Conservation (phyloP, 2,329 filamentous ascomycete genomes). For the Talaromyces sp. region DNA sequence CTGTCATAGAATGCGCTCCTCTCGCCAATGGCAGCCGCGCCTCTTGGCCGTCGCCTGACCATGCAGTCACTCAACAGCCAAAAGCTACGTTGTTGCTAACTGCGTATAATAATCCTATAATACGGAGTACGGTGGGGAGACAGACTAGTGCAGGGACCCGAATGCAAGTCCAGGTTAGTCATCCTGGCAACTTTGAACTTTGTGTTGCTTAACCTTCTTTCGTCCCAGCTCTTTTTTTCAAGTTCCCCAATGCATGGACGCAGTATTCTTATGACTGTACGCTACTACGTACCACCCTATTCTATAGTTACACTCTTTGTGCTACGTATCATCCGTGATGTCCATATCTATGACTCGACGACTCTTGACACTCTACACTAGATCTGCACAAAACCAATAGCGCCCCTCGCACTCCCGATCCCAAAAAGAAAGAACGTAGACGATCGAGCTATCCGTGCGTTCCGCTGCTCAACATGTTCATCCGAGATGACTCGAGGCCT, state of each 20-base stretch:
- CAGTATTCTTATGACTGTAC: too few species aligned
- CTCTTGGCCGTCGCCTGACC: neutral
- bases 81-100: too few species aligned
- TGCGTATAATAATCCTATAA: neutral
- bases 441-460: too few species aligned
- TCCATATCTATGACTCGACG: neutral
- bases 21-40: too few species aligned
- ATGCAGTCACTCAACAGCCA: neutral
- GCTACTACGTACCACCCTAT: neutral
- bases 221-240: too few species aligned
- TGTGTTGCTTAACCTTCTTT: neutral
- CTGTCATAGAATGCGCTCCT: too few species aligned
- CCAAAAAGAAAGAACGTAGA: slow-evolving; percentile 5
- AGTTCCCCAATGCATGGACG: too few species aligned
- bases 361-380: neutral
- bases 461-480: slow-evolving; percentile 1
- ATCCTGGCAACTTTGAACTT: neutral
- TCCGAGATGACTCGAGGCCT: neutral
- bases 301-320: neutral
- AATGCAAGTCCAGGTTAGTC: neutral
- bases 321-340: neutral
- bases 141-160: slow-evolving; percentile 8
- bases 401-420: neutral
- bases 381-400: neutral
- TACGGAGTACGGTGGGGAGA: neutral